These are phyloP conservation scores for Ogataea parapolymorpha DNA, from an alignment of 805 yeast species.

Conservation along the genomic window DNA sequence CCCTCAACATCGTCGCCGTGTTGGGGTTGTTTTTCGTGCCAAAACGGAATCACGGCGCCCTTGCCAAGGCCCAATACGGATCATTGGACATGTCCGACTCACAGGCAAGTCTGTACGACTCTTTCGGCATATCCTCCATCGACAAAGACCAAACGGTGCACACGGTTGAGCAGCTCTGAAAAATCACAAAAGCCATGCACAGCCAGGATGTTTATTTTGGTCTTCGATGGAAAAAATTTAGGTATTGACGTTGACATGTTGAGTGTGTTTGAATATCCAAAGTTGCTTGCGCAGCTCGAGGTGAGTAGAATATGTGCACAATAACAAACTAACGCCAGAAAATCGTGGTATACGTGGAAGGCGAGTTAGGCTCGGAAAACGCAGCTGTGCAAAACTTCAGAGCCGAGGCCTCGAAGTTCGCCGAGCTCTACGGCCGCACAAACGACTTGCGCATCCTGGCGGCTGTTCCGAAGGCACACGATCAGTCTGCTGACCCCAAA, in stretches of 20 bases:
- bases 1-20: not conserved
- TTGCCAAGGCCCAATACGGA: slow-evolving; percentile 1
- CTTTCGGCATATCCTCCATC: not conserved
- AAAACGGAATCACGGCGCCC: not conserved
- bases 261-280: slow-evolving; percentile 14
- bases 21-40: not conserved
- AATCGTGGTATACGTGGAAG: slow-evolving; percentile 7
- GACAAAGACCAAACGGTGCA: slow-evolving; percentile 4
- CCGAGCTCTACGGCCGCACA: slow-evolving; percentile 6
- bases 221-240: slow-evolving; percentile 4
- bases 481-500: slow-evolving; percentile 10
- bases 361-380: slow-evolving; percentile 4
- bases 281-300: slow-evolving; percentile 7
- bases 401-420: slow-evolving; percentile 7
- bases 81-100: not conserved
- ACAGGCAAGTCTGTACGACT: not conserved
- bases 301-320: slow-evolving; percentile 9
- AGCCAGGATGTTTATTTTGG: slow-evolving; percentile 2
- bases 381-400: slow-evolving; percentile 4
- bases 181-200: slow-evolving; percentile 2
- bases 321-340: slow-evolving; percentile 2
- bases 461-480: slow-evolving; percentile 13
- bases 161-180: not conserved
- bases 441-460: slow-evolving; percentile 11
- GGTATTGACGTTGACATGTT: slow-evolving; percentile 7